Conservation (phyloP, 2,329 filamentous ascomycete species). For the Diaporthe sp. region DNA sequence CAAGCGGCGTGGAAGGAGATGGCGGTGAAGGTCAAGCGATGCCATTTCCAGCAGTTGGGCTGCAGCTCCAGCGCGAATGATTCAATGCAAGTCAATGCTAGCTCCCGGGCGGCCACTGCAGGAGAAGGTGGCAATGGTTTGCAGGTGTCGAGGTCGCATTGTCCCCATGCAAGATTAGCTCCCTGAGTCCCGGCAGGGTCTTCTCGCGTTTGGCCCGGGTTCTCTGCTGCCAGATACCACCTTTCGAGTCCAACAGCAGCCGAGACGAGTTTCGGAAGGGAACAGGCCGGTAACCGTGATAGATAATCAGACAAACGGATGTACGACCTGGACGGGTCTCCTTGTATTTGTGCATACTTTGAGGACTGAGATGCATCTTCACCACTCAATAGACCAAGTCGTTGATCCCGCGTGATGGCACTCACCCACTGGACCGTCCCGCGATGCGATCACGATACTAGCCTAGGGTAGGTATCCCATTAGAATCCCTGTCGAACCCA, state of each 20-base stretch:
- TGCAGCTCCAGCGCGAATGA: conserved; percentile 25
- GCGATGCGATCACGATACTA: background rate
- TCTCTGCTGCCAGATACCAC: background rate
- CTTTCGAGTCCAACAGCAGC: background rate
- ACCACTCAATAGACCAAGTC: background rate
- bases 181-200: conserved; percentile 1
- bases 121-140: conserved; percentile 27
- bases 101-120: conserved; percentile 23
- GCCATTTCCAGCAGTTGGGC: conserved; percentile 15
- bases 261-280: conserved; percentile 20
- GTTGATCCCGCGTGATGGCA: background rate
- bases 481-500: conserved; percentile 26
- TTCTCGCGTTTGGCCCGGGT: background rate
- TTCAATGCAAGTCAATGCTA: conserved; percentile 25
- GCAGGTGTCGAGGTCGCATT: conserved; percentile 27
- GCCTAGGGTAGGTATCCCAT: conserved; percentile 4
- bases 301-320: too few species aligned
- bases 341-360: background rate
- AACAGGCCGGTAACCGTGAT: background rate
- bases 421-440: background rate
- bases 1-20: conserved; percentile 28
- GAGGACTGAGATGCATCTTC: background rate
- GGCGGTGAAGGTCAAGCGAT: conserved; percentile 39
- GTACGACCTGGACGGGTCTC: background rate
- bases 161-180: conserved; percentile 33